Percentiles rank a stretch among this genome's conserved stretches.
Evolutionary conservation across 352 stramenopile genomes (phyloP).

Genomic region (Globisporangium megalacanthum): DNA sequence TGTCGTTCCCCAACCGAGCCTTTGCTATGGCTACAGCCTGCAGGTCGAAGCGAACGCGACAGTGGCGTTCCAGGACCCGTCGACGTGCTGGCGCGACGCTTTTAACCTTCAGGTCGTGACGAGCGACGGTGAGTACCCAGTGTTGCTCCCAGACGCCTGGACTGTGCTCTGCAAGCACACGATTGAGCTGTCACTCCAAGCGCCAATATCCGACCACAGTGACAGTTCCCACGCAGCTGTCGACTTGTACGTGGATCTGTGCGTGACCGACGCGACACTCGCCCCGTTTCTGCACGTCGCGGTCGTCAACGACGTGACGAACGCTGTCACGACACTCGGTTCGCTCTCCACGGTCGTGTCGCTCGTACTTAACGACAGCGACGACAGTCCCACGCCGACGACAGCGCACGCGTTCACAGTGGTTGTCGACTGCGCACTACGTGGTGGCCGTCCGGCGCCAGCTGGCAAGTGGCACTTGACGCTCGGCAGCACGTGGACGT

Average conservation of each 20-base stretch:
- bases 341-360: constrained; percentile 26
- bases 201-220: not conserved
- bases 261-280: constrained; percentile 51
- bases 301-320: constrained; percentile 41
- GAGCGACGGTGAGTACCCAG: constrained; percentile 35
- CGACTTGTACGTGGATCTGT: constrained; percentile 46
- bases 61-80: constrained; percentile 34
- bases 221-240: not conserved
- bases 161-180: constrained; percentile 60
- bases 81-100: constrained; percentile 42
- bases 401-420: constrained; percentile 34
- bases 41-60: constrained; percentile 40
- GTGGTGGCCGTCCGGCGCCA: constrained; percentile 18
- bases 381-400: not conserved
- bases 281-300: constrained; percentile 35
- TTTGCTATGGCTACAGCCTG: constrained; percentile 53
- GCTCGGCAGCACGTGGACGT: constrained; percentile 42
- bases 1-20: constrained; percentile 32
- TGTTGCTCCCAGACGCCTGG: constrained; percentile 40
- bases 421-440: constrained; percentile 46
- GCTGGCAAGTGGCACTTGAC: constrained; percentile 57
- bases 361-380: constrained; percentile 10
- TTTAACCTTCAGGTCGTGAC: constrained; percentile 41
- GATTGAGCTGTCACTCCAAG: constrained; percentile 26
- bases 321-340: constrained; percentile 23